Base-by-base conservation (phyloP, 2,329 filamentous ascomycete species). In the Grosmannia huntii region DNA sequence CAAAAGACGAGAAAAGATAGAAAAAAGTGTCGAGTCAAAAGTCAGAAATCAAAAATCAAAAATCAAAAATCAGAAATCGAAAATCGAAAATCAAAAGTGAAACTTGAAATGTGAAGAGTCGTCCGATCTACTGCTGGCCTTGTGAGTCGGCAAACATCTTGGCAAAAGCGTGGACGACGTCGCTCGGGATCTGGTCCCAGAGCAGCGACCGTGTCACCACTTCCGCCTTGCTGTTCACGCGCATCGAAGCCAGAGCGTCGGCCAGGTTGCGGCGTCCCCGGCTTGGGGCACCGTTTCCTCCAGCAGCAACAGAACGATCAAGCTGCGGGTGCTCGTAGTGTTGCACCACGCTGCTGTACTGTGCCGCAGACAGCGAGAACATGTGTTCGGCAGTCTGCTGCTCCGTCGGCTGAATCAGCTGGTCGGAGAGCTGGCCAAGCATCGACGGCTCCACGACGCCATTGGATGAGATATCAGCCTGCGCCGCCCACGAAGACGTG, bases 131-230 rank as follows among this genome's bases (percentile, higher is more conserved):
- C 25, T 61, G 54, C 53, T 60, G 53, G 56, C 53, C 56, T 9
- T 79, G 85, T 72, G 81, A 86, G 68, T 94, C 87, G 63, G 87
- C 83, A 65, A 96, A 87, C 81, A 95, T 90, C 72, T 89, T 88
- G 66, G 88, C 89, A 76, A 97, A 97, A 70, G 92, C 90, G 65
- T 85, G 84, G 57, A 99, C 90, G 54, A 97, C 90, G 63, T 97
- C 90, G 65, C 84, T 81, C 16, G 94, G 91, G 65, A 97, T 91
- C 72, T 91, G 89, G 68, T 96, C 90, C 89, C 90, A 96, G 59
- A 97, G 83, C 61, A 97, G 79, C 62, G 90, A 95, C 59, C 92
- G 83, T 38, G 91, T 95, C 74, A 96, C 96, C 49, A 96, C 89
- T 66, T 96, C 90, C 59, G 91, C 88, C 72, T 89, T 89, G 67